Evolutionary conservation across 345 rosid species (phyloP), one percentile per base, ranked within the genome.

Genomic region (Salix purpurea): DNA sequence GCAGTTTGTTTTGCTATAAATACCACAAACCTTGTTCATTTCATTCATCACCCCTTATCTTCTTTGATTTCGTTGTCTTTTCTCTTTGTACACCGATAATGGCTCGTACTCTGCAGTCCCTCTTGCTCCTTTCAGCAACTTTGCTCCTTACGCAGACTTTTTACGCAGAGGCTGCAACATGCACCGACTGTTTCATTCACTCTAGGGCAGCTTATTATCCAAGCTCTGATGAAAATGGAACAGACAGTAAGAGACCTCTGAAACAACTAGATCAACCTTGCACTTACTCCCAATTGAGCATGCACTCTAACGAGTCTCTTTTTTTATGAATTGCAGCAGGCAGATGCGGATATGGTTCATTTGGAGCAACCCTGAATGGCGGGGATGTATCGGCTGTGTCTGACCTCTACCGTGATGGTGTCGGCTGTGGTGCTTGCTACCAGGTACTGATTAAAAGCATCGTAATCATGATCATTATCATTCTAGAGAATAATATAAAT

Each of bases 391-490:
- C 92, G 24, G 85, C 95, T 62, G 92, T 84, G 15, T 88, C 91
- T 52, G 82, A 81, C 50, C 95, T 91, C 81, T 91, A 87, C 48
- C 87, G 92, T 15, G 69, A 72, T 44, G 92, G 95, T 21, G 74
- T 89, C 19, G 95, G 95, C n/a, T 91, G 95, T 50, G 92, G 95
- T 36, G 90, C 90, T 83, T 91, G 92, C 88, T 91, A 88, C 84
- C 95, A 89, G 87, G 94, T 89, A 80, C 11, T 6, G 62, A 65
- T 72, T 37, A 72, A n/a, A 58, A 44, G 36, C 34, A 1, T 50
- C 32, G 19, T 26, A 23, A 15, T 67, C 34, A 32, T 32, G 34
- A 32, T 32, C 34, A 32, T 32, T 3, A 32, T 32, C 34, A 32
- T 30, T 4, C 4, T 30, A 30, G 4, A 32, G 0, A 32, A 32